phyloP scores from a whole-genome alignment of 1,284 basidiomycete species.

The Xerocomus nothofagi region DNA sequence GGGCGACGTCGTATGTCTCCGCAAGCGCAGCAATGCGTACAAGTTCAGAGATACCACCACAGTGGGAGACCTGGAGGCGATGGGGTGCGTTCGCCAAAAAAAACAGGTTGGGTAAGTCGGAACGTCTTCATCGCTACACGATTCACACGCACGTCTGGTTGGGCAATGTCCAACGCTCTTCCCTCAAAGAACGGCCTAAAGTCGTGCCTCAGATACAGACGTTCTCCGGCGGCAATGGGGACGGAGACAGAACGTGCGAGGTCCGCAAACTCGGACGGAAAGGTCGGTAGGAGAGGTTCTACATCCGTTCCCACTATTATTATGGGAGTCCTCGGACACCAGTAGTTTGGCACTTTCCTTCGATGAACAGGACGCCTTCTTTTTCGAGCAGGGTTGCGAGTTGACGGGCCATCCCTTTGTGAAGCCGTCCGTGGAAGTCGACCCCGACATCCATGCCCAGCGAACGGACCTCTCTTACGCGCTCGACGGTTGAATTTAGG shows the following conservation, averaged over 20 bases:
- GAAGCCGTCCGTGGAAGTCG: conserved; percentile 65
- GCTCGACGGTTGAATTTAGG: conserved; percentile 58
- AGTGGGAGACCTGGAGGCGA: conserved; percentile 52
- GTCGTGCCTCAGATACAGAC: conserved; percentile 68
- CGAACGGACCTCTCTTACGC: conserved; percentile 62
- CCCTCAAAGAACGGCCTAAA: conserved; percentile 71
- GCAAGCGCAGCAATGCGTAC: conserved; percentile 68
- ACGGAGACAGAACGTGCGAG: conserved; percentile 60
- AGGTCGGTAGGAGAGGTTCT: conserved; percentile 71
- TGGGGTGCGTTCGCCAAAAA: neutral
- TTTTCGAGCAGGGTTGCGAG: conserved; percentile 68
- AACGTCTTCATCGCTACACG: neutral
- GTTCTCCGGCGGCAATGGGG: conserved; percentile 72
- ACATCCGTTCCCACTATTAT: neutral
- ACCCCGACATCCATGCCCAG: conserved; percentile 67
- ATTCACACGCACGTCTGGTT: conserved; percentile 60
- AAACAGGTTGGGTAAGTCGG: neutral
- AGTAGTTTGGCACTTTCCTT: conserved; percentile 40
- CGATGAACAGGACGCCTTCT: conserved; percentile 70
- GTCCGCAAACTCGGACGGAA: conserved; percentile 67
- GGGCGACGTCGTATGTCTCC: conserved; percentile 65
- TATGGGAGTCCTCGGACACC: neutral
- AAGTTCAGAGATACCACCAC: conserved; percentile 75
- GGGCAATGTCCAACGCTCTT: conserved; percentile 71
- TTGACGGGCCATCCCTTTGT: conserved; percentile 79